These are phyloP conservation scores for Theileria orientalis DNA, from an alignment of 169 alveolate genomes.

Conservation along the genomic window DNA sequence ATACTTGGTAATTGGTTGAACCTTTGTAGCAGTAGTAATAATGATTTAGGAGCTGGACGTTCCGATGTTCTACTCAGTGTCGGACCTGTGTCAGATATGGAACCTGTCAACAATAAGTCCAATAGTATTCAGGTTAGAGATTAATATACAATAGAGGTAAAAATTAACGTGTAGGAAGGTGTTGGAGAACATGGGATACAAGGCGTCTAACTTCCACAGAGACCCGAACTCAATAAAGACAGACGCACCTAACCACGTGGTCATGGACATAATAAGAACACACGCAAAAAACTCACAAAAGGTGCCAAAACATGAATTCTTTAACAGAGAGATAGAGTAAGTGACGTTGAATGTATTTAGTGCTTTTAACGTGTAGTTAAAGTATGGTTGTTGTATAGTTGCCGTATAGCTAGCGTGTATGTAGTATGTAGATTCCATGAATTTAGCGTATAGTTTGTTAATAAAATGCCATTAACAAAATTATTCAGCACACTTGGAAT, in stretches of 20 bases:
- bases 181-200: slow-evolving; percentile 77
- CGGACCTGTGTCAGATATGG: slow-evolving; percentile 53
- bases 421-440: not conserved
- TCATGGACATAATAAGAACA: slow-evolving; percentile 84
- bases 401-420: too few species aligned
- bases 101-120: slow-evolving; percentile 62
- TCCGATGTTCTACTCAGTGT: slow-evolving; percentile 48
- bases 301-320: slow-evolving; percentile 28
- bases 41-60: slow-evolving; percentile 37
- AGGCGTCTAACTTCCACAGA: slow-evolving; percentile 87
- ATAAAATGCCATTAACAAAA: not conserved
- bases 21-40: not conserved
- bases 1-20: not conserved
- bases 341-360: not conserved
- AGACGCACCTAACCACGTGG: slow-evolving; percentile 82
- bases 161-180: slow-evolving; percentile 1
- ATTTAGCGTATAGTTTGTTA: not conserved
- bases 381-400: not conserved
- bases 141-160: not conserved
- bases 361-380: not conserved
- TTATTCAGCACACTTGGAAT: slow-evolving; percentile 40
- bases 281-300: slow-evolving; percentile 37
- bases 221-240: slow-evolving; percentile 88
- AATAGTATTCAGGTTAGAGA: slow-evolving; percentile 23
- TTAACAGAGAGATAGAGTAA: slow-evolving; percentile 32